phyloP scores from a whole-genome alignment of 768 basidiomycete genomes.

The Rhodotorula paludigena region DNA sequence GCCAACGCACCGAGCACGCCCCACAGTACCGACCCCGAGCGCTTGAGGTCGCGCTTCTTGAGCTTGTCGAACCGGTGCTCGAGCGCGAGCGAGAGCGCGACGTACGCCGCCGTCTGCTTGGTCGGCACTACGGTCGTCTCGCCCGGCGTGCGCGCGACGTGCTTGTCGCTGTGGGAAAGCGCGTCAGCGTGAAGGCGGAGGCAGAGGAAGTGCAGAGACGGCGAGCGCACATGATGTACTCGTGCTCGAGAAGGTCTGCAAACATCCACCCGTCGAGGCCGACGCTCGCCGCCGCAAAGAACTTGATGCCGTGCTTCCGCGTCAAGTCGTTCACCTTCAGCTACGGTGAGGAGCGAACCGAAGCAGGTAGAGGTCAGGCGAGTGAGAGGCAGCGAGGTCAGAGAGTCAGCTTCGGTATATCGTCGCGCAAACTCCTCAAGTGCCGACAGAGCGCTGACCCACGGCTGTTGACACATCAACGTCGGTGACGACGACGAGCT shows the following conservation, averaged over 20 bases:
- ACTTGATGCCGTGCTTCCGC: constrained; percentile 65
- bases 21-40: constrained; percentile 53
- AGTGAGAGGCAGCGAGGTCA: neutral
- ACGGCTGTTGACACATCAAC: constrained; percentile 37
- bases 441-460: neutral
- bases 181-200: neutral
- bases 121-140: constrained; percentile 33
- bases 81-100: constrained; percentile 60
- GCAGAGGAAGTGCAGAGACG: neutral
- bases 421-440: neutral
- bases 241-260: constrained; percentile 81
- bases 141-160: neutral
- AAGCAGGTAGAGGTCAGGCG: neutral
- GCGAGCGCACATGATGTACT: constrained; percentile 74
- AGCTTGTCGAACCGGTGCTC: constrained; percentile 63
- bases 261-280: constrained; percentile 91
- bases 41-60: constrained; percentile 55
- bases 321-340: constrained; percentile 73
- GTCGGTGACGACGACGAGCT: constrained; percentile 54
- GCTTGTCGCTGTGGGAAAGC: constrained; percentile 10
- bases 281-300: constrained; percentile 89
- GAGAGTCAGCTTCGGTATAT: too few species aligned
- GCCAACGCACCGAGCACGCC: constrained; percentile 60
- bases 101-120: constrained; percentile 46
- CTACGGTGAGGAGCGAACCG: constrained; percentile 50